Percentiles rank a stretch among this genome's conserved stretches.
These are phyloP conservation scores for Anastatica hierochuntica DNA, from an alignment of 345 rosid genomes.

Conservation along the genomic window DNA sequence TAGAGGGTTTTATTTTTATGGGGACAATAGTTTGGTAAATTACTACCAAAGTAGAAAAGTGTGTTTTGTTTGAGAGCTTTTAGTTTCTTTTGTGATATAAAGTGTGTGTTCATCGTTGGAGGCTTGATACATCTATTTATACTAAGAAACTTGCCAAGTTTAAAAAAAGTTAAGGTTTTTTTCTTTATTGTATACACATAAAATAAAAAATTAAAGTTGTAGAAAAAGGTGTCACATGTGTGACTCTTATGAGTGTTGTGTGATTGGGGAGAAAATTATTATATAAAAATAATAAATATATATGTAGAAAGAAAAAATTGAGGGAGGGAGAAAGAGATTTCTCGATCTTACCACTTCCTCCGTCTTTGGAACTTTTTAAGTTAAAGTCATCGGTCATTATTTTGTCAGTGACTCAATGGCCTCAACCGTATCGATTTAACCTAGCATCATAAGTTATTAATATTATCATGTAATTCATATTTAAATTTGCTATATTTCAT, in stretches of 20 bases:
- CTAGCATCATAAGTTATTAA: too few species aligned
- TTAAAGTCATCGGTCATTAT: constrained; percentile 14
- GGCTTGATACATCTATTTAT: constrained; percentile 23
- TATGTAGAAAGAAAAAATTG: neutral
- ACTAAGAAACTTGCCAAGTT: constrained; percentile 17
- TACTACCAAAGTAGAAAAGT: constrained; percentile 6
- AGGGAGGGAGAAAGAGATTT: constrained; percentile 1
- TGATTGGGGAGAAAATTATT: constrained; percentile 20
- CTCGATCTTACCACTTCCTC: constrained; percentile 28
- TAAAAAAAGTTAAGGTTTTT: neutral
- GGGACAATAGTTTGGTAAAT: neutral
- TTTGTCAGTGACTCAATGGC: constrained; percentile 18
- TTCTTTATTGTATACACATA: neutral
- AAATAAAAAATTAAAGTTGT: neutral
- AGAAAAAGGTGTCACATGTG: constrained; percentile 25
- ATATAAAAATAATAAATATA: neutral
- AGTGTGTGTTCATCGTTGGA: constrained; percentile 13
- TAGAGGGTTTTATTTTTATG: neutral
- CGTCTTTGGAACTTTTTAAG: constrained; percentile 19
- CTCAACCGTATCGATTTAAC: too few species aligned
- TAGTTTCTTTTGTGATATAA: constrained; percentile 12
- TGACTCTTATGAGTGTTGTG: constrained; percentile 19
- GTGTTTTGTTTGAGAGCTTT: constrained; percentile 23
- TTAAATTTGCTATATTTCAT: too few species aligned
- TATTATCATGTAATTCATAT: too few species aligned